A percentile compares a stretch with the other conserved stretches of the same genome.
These are phyloP conservation scores for Backusella westeae DNA, from an alignment of 192 early-diverging fungal species.

Conservation along the genomic window DNA sequence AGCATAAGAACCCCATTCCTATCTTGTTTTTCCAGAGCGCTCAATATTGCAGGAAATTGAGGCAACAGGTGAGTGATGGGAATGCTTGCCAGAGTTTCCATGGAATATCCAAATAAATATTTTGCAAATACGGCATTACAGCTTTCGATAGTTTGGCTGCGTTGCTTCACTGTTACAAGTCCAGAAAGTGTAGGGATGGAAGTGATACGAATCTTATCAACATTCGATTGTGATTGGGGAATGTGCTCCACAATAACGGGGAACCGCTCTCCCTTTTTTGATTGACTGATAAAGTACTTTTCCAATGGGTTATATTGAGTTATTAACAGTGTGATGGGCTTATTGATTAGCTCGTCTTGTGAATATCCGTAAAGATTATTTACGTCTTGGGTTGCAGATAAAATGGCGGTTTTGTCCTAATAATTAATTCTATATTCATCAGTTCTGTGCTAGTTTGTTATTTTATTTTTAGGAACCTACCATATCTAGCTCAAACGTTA, in stretches of 20 bases:
- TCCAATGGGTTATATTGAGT: background rate
- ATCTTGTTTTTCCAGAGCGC: slow-evolving; percentile 35
- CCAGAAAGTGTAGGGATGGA: slow-evolving; percentile 68
- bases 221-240: background rate
- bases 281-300: slow-evolving; percentile 55
- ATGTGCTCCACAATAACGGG: slow-evolving; percentile 51
- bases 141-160: slow-evolving; percentile 48
- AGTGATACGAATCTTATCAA: slow-evolving; percentile 49
- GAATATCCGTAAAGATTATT: slow-evolving; percentile 48
- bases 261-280: slow-evolving; percentile 50
- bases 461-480: background rate
- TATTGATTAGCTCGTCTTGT: slow-evolving; percentile 38
- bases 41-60: slow-evolving; percentile 50
- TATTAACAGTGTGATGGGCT: background rate
- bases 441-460: background rate
- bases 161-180: slow-evolving; percentile 46
- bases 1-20: slow-evolving; percentile 12
- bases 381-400: slow-evolving; percentile 41
- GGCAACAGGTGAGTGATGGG: slow-evolving; percentile 54
- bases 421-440: background rate
- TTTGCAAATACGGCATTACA: slow-evolving; percentile 59
- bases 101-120: slow-evolving; percentile 58
- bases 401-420: slow-evolving; percentile 41
- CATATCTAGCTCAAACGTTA: slow-evolving; percentile 6
- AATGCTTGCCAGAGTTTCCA: slow-evolving; percentile 43